Evolutionary conservation across 2,329 filamentous ascomycete genomes (phyloP), one percentile per base, ranked within the genome.

Genomic region (Penicillium occitanis): DNA sequence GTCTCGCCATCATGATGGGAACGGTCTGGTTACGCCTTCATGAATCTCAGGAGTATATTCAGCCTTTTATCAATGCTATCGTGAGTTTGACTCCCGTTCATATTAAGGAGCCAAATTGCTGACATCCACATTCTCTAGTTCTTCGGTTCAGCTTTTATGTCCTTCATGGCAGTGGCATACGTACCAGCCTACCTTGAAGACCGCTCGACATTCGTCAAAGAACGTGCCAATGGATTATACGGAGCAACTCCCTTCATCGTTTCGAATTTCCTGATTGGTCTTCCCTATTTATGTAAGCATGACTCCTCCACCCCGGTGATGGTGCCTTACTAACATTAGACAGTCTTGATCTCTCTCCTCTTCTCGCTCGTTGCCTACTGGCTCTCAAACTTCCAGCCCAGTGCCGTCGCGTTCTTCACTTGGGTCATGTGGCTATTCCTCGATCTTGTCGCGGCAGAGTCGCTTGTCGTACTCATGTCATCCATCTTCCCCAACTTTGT

Each of bases 401-500:
- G 82, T 0, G 88, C 84, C 0, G 67, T 76, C 0, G 88, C 88
- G 2, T 96, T 96, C 80, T 90, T 91, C 78, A 89, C 82, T 35
- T 95, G 88, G 87, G 84, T 93, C 1, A 85, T 94, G 80, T 96
- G 91, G 91, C 83, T 96, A 3, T 95, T 94, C 81, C 85, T 96
- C 17, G 91, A 96, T 73, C 85, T 96, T 0, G 78, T 96, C 1
- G 91, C 92, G 0, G 92, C 91, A 22, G 92, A 95, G 78, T 90
- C 90, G 0, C 86, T 96, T 0, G 91, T 96, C 28, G 91, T 96
- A 2, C 82, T 96, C 33, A 82, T 95, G 25, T 87, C 88, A 0
- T 87, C 85, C 0, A 76, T 95, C 1, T 88, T 93, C 69, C 91
- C 91, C 0, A 90, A 68, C 11, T 96, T 96, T 70, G 92, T 96